phyloP scores from a whole-genome alignment of 2,329 filamentous ascomycete species.

The Aspergillus amoenus region DNA sequence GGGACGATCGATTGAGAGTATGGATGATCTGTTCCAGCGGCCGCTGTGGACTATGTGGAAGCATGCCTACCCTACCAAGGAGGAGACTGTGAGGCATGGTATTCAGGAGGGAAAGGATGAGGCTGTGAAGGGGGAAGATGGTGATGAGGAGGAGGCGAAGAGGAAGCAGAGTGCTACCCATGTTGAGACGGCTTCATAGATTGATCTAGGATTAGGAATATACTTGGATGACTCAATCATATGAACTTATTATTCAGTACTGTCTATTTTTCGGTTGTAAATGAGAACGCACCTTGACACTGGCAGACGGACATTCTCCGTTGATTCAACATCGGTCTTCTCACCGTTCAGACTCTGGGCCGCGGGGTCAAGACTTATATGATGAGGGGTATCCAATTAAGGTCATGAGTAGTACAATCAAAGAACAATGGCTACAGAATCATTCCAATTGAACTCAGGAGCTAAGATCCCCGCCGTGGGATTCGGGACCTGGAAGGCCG shows the following conservation, averaged over 20 bases:
- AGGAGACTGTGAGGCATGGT: constrained; percentile 3
- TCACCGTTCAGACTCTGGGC: neutral
- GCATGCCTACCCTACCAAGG: constrained; percentile 13
- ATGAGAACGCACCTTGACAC: no score
- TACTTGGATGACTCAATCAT: neutral
- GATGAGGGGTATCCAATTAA: no score
- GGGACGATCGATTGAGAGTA: constrained; percentile 27
- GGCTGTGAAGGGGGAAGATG: neutral
- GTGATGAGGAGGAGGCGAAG: neutral
- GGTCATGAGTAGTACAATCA: no score
- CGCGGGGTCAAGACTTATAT: neutral
- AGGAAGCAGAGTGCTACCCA: neutral
- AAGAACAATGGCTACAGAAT: neutral
- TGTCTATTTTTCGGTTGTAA: no score
- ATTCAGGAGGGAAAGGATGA: neutral
- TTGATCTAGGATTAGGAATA: no score
- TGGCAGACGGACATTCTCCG: neutral
- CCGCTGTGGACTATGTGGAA: constrained; percentile 44
- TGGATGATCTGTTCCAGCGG: constrained; percentile 35
- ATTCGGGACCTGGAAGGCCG: constrained; percentile 28
- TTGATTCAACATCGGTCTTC: neutral
- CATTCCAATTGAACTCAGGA: constrained; percentile 29
- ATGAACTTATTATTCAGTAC: neutral
- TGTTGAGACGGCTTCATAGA: neutral
- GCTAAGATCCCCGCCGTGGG: constrained; percentile 32